Conservation (phyloP, 495 filamentous ascomycete species). For the Talaromyces thailandensis region DNA sequence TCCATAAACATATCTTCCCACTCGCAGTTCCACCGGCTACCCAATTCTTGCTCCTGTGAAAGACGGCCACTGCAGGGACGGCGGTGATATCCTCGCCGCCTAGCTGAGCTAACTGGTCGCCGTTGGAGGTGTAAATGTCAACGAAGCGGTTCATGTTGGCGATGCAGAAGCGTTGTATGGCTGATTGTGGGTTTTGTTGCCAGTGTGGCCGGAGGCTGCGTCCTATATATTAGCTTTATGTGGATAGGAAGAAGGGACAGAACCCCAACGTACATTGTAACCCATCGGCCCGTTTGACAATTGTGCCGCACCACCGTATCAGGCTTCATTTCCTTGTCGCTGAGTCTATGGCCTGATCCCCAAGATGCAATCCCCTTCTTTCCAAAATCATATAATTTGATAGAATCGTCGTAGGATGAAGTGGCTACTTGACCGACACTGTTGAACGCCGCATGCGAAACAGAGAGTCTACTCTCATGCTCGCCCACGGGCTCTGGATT, state of each 20-base stretch:
- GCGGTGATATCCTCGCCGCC: conserved; percentile 84
- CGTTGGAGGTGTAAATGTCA: conserved; percentile 71
- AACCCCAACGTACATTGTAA: conserved; percentile 49
- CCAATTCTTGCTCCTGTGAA: conserved; percentile 85
- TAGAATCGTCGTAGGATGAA: conserved; percentile 85
- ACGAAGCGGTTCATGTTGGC: conserved; percentile 98
- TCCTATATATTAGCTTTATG: conserved; percentile 13
- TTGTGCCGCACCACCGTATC: conserved; percentile 69
- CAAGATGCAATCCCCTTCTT: conserved; percentile 48
- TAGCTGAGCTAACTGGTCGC: conserved; percentile 85
- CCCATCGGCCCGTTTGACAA: conserved; percentile 87
- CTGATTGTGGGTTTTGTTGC: conserved; percentile 70
- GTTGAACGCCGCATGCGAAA: conserved; percentile 87
- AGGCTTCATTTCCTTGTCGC: conserved; percentile 58
- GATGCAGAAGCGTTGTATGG: conserved; percentile 78
- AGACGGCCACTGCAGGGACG: conserved; percentile 85
- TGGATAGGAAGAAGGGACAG: conserved; percentile 3
- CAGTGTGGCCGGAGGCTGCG: conserved; percentile 85
- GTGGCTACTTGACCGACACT: conserved; percentile 76
- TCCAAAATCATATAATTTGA: conserved; percentile 81
- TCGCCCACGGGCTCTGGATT: conserved; percentile 66
- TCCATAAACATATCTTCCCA: conserved; percentile 88
- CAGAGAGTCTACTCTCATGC: conserved; percentile 72
- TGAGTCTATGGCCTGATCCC: conserved; percentile 50
- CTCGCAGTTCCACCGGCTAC: conserved; percentile 86